Evolutionary conservation across 306 rosid species (phyloP).

Genomic region (Trichosanthes truncata): DNA sequence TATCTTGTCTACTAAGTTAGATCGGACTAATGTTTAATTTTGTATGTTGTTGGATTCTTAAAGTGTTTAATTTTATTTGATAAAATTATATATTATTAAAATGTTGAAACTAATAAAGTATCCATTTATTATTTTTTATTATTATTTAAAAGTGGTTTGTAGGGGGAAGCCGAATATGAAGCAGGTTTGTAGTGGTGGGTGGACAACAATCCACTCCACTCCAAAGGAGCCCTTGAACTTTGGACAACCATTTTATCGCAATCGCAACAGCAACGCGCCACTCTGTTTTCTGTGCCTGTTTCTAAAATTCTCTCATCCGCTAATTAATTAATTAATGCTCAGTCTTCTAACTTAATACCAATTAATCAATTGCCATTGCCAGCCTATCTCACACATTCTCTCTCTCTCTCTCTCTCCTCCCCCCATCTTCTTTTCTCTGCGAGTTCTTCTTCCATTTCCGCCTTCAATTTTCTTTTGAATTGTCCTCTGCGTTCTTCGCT

Average conservation of each 20-base stretch:
- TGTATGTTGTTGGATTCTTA: too few species aligned
- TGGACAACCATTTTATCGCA: neutral
- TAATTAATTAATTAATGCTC: neutral
- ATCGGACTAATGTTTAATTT: too few species aligned
- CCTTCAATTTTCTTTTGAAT: neutral
- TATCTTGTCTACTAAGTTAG: too few species aligned
- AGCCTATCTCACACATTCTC: neutral
- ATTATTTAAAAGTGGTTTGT: too few species aligned
- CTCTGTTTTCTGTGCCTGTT: neutral
- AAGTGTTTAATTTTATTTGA: too few species aligned
- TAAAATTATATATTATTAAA: too few species aligned
- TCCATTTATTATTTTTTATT: too few species aligned
- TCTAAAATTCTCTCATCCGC: neutral
- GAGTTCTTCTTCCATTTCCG: neutral
- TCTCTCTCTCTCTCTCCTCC: neutral
- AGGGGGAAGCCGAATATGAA: too few species aligned
- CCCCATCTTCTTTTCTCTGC: neutral
- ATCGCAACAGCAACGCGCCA: neutral
- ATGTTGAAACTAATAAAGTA: too few species aligned
- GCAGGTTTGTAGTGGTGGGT: too few species aligned
- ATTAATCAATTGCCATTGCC: neutral
- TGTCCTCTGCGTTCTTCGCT: neutral
- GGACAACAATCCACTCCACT: neutral
- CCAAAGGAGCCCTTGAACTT: neutral
- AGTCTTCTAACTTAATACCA: neutral